A percentile compares a stretch with the other conserved stretches of the same genome.
Conservation (phyloP, 164 flowering plant species). For the Vitis riparia region DNA sequence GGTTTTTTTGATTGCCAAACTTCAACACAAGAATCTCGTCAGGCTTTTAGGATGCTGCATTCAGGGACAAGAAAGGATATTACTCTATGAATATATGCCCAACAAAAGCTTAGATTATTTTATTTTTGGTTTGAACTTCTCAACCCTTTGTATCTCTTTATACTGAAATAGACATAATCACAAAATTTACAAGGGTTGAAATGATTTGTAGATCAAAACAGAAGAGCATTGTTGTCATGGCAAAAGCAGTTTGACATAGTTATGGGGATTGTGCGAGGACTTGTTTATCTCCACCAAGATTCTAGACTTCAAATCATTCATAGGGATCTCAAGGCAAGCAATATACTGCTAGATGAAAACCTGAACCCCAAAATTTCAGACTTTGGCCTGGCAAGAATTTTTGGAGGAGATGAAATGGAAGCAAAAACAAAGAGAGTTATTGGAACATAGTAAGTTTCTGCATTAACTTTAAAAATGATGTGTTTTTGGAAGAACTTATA, state of each 20-base stretch:
- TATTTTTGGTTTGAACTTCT: slow-evolving; percentile 20
- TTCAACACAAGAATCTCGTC: slow-evolving; percentile 56
- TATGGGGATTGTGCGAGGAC: slow-evolving; percentile 27
- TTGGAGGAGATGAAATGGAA: slow-evolving; percentile 30
- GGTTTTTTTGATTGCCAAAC: slow-evolving; percentile 32
- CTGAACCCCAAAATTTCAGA: slow-evolving; percentile 44
- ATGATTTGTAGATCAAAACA: slow-evolving; percentile 15
- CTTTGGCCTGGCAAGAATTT: slow-evolving; percentile 37
- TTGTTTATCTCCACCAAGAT: slow-evolving; percentile 38
- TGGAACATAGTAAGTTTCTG: slow-evolving; percentile 38
- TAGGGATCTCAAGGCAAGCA: slow-evolving; percentile 44
- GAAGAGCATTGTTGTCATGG: slow-evolving; percentile 26
- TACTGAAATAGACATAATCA: too few relatives aligned
- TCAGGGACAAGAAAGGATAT: slow-evolving; percentile 33
- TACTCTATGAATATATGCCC: slow-evolving; percentile 50
- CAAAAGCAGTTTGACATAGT: slow-evolving; percentile 26
- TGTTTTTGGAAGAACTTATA: background rate
- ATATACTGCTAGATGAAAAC: slow-evolving; percentile 32
- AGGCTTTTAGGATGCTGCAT: slow-evolving; percentile 43
- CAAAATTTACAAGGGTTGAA: background rate
- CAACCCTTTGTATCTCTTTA: background rate
- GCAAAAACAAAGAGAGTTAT: slow-evolving; percentile 34
- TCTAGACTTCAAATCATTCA: slow-evolving; percentile 40
- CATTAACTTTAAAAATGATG: slow-evolving; percentile 2
- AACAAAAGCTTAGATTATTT: slow-evolving; percentile 45